Percentiles rank a stretch among this genome's conserved stretches.
Evolutionary conservation across 768 basidiomycete species (phyloP).

Genomic region (Gyrodon lividus): DNA sequence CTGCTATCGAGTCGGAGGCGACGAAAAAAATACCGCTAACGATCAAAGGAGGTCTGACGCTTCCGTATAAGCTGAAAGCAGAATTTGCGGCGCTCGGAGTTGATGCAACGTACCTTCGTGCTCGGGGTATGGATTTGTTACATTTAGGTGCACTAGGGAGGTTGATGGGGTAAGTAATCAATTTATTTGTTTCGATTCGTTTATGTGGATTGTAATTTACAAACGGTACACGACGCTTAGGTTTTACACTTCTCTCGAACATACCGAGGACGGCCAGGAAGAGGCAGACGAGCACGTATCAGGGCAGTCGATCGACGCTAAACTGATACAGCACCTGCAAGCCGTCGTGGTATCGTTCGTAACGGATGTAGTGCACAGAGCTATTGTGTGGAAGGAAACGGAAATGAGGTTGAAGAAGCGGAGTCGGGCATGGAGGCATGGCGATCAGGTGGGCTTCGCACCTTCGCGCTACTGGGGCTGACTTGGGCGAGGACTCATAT

Average conservation of each 20-base stretch:
- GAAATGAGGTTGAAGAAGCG: slow-evolving; percentile 56
- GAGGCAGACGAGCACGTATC: slow-evolving; percentile 24
- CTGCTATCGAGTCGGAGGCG: slow-evolving; percentile 6
- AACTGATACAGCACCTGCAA: slow-evolving; percentile 47
- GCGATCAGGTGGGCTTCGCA: slow-evolving; percentile 39
- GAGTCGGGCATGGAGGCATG: slow-evolving; percentile 57
- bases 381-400: slow-evolving; percentile 56
- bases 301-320: slow-evolving; percentile 44
- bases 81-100: slow-evolving; percentile 46
- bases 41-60: slow-evolving; percentile 39
- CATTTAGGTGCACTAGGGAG: slow-evolving; percentile 35
- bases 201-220: slow-evolving; percentile 5
- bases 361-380: slow-evolving; percentile 47
- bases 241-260: slow-evolving; percentile 30
- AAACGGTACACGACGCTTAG: slow-evolving; percentile 10
- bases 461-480: neutral
- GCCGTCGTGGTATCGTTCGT: slow-evolving; percentile 50
- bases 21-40: slow-evolving; percentile 7
- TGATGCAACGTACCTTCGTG: slow-evolving; percentile 40
- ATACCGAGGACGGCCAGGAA: slow-evolving; percentile 17
- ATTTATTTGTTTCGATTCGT: slow-evolving; percentile 21
- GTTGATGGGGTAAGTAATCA: slow-evolving; percentile 41
- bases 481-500: neutral
- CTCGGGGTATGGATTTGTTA: slow-evolving; percentile 43
- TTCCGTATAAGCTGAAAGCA: slow-evolving; percentile 43